These are phyloP conservation scores for Plantago major DNA, from an alignment of 257 asterid species.

Conservation along the genomic window DNA sequence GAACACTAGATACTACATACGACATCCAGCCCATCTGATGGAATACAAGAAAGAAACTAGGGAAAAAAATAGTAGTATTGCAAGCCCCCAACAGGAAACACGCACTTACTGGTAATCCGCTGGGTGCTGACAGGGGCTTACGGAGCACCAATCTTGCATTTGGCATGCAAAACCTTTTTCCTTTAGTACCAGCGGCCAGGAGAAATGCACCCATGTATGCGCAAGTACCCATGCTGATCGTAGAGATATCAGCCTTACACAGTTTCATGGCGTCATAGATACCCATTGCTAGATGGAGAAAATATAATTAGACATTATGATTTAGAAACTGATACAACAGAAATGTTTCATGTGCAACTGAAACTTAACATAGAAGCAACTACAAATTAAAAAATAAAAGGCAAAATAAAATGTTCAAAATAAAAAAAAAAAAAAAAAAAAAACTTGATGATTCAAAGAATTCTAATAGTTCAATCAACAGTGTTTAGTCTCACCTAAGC, in stretches of 20 bases:
- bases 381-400: too few species aligned
- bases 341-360: conserved; percentile 6
- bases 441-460: too few species aligned
- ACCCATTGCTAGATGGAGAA: conserved; percentile 70
- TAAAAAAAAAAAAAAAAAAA: too few species aligned
- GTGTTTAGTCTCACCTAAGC: neutral
- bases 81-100: conserved; percentile 5
- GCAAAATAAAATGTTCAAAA: too few species aligned
- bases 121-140: conserved; percentile 82
- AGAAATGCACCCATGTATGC: conserved; percentile 97
- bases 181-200: conserved; percentile 83
- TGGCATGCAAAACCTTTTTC: conserved; percentile 97
- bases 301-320: neutral
- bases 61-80: neutral
- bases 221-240: conserved; percentile 90
- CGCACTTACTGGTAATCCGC: conserved; percentile 53
- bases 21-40: neutral
- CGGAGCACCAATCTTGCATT: conserved; percentile 97
- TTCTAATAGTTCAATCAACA: neutral
- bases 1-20: neutral
- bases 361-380: too few species aligned
- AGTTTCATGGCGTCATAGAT: conserved; percentile 96
- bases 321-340: conserved; percentile 7
- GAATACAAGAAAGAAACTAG: neutral
- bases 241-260: conserved; percentile 96